Base-by-base conservation (phyloP, 345 rosid species). In the Lepidium didymum region DNA sequence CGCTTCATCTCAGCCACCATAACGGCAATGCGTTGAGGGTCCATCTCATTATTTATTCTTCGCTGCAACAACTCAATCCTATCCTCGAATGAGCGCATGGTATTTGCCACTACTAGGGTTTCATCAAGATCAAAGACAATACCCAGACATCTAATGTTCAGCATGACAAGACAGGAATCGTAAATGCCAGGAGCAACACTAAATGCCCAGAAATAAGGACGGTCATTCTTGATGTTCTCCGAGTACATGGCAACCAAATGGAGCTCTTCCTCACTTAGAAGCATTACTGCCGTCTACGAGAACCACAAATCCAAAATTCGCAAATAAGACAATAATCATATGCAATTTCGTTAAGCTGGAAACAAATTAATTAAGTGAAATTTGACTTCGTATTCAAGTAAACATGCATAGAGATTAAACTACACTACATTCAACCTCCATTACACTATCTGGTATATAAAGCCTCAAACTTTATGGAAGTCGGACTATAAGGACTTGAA, bases 61-160 rank as follows among this genome's bases (percentile, higher is more conserved):
- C 90, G 83, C 73, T 78, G 87, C 73, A 95, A 78, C 31, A 81
- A 87, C 25, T 91, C 96, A 51, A 91, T 95, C 79, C 84, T 85
- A 78, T 89, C 96, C 76, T 95, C 98, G 52, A 95, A 95, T 3
- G 99, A 87, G 3, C 94, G 90, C 96, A 87, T 86, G 40, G 99
- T 91, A 82, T 87, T 91, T 10, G 99, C 99, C 72, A 94, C 99
- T 38, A 95, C 77, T 11, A 95, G 89, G 34, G 99, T 95, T 77
- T 95, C 99, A 77, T 91, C 99, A 8, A 95, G 89, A 81, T 95
- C 98, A 85, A 95, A 95, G 51, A 95, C 99, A 67, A 95, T 95
- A 65, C 96, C 96, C 56, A 95, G 85, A 70, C 99, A 95, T 78
- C 98, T 88, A 69, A 89, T 83, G 67, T 95, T 89, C 76, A 95